phyloP scores from a whole-genome alignment of 2,329 filamentous ascomycete genomes.

The Diaporthe citriasiana region DNA sequence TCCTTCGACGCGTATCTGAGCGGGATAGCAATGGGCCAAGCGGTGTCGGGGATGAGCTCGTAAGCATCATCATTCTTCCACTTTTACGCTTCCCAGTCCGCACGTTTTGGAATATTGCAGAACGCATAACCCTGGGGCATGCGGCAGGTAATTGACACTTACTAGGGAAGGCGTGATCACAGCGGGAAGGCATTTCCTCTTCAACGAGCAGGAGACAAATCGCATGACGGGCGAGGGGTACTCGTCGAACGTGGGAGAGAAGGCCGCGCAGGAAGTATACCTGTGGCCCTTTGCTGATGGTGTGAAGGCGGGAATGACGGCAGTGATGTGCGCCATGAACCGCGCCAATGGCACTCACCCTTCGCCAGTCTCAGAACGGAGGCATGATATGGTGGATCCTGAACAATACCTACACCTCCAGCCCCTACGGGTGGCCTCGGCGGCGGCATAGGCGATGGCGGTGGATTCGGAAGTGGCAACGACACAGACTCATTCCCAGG shows the following conservation, averaged over 20 bases:
- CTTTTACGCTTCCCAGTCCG: not conserved
- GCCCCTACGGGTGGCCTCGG: conserved; percentile 23
- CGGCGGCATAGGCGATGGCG: conserved; percentile 23
- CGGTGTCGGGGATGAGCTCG: conserved; percentile 77
- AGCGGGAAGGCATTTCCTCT: conserved; percentile 76
- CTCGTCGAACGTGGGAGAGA: conserved; percentile 56
- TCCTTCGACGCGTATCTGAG: conserved; percentile 67
- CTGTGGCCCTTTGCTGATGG: conserved; percentile 52
- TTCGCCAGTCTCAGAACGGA: conserved; percentile 57
- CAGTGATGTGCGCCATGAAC: conserved; percentile 40
- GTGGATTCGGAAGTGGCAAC: not conserved
- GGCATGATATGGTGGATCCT: conserved; percentile 60
- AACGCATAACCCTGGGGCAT: not conserved
- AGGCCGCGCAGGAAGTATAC: conserved; percentile 60
- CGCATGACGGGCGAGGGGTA: conserved; percentile 62
- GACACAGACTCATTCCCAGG: not conserved
- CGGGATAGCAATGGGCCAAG: conserved; percentile 59
- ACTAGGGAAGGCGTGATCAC: conserved; percentile 76
- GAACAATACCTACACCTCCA: conserved; percentile 50
- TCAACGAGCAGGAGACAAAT: conserved; percentile 58
- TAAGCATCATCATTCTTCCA: not conserved
- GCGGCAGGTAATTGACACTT: not conserved
- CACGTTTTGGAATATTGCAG: not conserved
- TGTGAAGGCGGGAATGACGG: conserved; percentile 6
- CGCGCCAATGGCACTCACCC: conserved; percentile 57